Base-by-base conservation (phyloP, 1,284 basidiomycete species). In the Polyporus tsugae region DNA sequence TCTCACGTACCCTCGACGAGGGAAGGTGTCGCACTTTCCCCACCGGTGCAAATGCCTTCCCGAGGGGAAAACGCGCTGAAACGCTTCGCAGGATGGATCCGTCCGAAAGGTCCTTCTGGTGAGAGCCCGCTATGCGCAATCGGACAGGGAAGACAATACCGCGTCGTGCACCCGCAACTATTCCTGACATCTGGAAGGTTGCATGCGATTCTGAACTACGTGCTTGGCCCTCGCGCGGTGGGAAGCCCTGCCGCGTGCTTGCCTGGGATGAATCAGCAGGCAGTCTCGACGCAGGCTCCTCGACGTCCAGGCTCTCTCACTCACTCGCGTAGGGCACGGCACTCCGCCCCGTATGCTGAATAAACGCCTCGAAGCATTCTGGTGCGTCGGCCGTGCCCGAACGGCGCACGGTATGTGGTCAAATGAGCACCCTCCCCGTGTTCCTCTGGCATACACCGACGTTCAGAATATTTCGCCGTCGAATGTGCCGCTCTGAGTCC, bases 91-190 rank as follows among this genome's bases (percentile, higher is more conserved):
- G 52, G 52, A 29, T 29, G 33, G 29, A 55, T 55, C 29, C 52
- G 35, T n/a, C 55, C 55, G 55, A n/a, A 5, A 4, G 17, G 33
- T 17, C 35, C 55, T 58, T 58, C 55, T 58, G 55, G 55, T 58
- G 55, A 58, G 55, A 58, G 55, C 35, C 29, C 35, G 33, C 36
- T n/a, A 19, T 58, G 55, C 35, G n/a, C 55, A 58, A 58, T 58
- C 33, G 55, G 55, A 58, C 35, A 58, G 55, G 9, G 55, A 58
- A 58, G 55, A 58, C 35, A 58, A 58, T 38, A 38, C 29, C 55
- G 44, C 55, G 29, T 19, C 55, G 35, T 22, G 55, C 19, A 35
- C 35, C 33, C 33, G 33, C 55, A 17, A 33, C 52, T 55, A 55
- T 55, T 35, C 52, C 15, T 55, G 29, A 29, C 52, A 9, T 55